Evolutionary conservation across 2,329 filamentous ascomycete species (phyloP), one percentile per base, ranked within the genome.

Genomic region (Hypoxylon sp.): DNA sequence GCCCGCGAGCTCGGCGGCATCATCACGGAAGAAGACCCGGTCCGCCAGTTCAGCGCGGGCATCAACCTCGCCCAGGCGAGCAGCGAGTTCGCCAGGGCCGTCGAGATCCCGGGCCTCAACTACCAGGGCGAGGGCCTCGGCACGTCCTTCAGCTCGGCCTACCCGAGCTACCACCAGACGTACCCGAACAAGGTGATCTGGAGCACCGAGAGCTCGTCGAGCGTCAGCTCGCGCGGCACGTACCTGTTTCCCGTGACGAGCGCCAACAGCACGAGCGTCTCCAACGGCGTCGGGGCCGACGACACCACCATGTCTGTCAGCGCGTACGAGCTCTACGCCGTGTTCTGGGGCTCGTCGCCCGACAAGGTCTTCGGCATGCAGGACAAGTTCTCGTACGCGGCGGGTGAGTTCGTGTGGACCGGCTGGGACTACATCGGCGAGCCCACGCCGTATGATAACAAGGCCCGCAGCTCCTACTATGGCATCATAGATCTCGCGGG

Each of bases 401-500:
- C 82, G 0, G 84, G 84, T 11, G 84, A 83, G 62, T 84, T 82
- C 30, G 81, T 84, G 3, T 85, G 82, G 82, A 78, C 80, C 0
- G 82, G 82, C 0, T 83, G 73, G 68, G 82, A 84, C 59, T 83
- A 84, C 65, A 62, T 84, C 6, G 82, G 82, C 24, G 82, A 84
- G 68, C 81, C 81, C 0, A 81, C 79, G 5, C 82, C 82, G 0
- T 85, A 81, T 67, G 74, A 82, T 67, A 61, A 63, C 11, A 66
- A 69, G 5, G 75, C 82, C 3, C 80, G 82, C 13, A 84, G 81
- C 69, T 82, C 81, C 0, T 87, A 86, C 70, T 86, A 81, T 47
- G 84, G 85, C 8, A 85, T 87, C 59, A 79, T 87, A 28, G 85
- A 87, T 56, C 75, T 87, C 6, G 84, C 85, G 0, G 85, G 85